phyloP scores from a whole-genome alignment of 2,329 filamentous ascomycete genomes.

The Pseudogymnoascus sp. region DNA sequence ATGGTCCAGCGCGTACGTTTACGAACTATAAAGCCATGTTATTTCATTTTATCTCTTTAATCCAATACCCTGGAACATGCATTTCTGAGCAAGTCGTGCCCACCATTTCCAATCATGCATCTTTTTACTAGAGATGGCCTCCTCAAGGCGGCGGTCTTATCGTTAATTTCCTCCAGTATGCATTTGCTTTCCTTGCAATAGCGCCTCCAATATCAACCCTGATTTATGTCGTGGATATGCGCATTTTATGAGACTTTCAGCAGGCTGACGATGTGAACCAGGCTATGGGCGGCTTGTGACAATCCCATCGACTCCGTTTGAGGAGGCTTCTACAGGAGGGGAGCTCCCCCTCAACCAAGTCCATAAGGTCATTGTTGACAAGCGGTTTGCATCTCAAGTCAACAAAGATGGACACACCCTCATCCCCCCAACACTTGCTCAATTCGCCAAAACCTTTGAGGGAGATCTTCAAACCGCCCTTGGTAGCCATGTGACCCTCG shows the following conservation, averaged over 20 bases:
- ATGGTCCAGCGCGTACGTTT: background rate
- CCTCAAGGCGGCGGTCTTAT: background rate
- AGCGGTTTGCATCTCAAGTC: constrained; percentile 32
- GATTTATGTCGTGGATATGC: background rate
- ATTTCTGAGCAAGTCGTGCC: constrained; percentile 10
- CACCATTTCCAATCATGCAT: constrained; percentile 15
- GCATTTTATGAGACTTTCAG: background rate
- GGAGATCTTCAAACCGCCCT: constrained; percentile 29
- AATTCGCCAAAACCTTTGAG: constrained; percentile 42
- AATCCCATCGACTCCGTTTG: background rate
- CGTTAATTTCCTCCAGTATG: background rate
- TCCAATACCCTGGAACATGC: background rate
- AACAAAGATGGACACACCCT: constrained; percentile 42
- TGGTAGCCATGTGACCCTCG: constrained; percentile 26
- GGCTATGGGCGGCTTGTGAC: background rate
- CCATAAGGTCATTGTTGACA: constrained; percentile 36
- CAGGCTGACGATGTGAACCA: background rate
- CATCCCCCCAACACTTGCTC: constrained; percentile 42
- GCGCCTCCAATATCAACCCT: background rate
- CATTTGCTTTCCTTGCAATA: background rate
- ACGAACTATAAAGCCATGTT: background rate
- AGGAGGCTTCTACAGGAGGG: background rate
- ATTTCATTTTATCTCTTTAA: background rate
- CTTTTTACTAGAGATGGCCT: constrained; percentile 11
- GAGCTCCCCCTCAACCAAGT: background rate